Conservation (phyloP, 2,329 filamentous ascomycete genomes). For the Reticulascus tulasneorum region DNA sequence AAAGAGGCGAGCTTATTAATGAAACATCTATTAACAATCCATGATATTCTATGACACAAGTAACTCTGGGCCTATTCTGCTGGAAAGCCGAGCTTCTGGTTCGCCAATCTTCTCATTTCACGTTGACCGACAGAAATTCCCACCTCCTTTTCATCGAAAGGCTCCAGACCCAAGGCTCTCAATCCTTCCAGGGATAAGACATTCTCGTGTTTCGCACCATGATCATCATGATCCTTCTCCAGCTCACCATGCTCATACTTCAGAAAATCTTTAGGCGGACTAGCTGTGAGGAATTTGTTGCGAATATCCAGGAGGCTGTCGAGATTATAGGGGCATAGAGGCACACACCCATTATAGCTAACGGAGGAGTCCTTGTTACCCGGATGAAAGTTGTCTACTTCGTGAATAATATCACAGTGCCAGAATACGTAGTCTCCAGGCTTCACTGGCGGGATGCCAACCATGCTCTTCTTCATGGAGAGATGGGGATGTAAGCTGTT, state of each 20-base stretch:
- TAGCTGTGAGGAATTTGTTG: conserved; percentile 50
- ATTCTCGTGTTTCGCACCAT: conserved; percentile 5
- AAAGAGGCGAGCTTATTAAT: too few relatives aligned
- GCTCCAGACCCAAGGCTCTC: conserved; percentile 7
- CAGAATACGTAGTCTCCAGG: conserved; percentile 66
- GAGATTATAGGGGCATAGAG: conserved; percentile 26
- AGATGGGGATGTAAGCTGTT: conserved; percentile 58
- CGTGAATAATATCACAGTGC: conserved; percentile 50
- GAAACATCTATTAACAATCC: too few relatives aligned
- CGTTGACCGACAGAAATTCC: conserved; percentile 4
- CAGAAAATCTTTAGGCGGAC: conserved; percentile 48
- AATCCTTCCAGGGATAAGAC: conserved; percentile 2
- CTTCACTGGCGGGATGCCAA: conserved; percentile 55
- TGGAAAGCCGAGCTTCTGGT: conserved; percentile 7
- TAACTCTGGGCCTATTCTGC: too few relatives aligned
- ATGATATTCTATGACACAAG: too few relatives aligned
- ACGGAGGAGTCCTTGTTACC: conserved; percentile 19
- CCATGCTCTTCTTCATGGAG: conserved; percentile 54
- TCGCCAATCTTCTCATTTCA: conserved; percentile 6
- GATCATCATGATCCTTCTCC: conserved; percentile 18
- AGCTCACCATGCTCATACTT: conserved; percentile 48
- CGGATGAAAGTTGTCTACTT: neutral
- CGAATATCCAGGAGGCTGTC: conserved; percentile 59
- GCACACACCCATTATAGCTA: conserved; percentile 13
- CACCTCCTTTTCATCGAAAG: conserved; percentile 9